Percentiles rank a stretch among this genome's conserved stretches.
phyloP scores from a whole-genome alignment of 2,329 filamentous ascomycete genomes.

The Metarhizium anisopliae region DNA sequence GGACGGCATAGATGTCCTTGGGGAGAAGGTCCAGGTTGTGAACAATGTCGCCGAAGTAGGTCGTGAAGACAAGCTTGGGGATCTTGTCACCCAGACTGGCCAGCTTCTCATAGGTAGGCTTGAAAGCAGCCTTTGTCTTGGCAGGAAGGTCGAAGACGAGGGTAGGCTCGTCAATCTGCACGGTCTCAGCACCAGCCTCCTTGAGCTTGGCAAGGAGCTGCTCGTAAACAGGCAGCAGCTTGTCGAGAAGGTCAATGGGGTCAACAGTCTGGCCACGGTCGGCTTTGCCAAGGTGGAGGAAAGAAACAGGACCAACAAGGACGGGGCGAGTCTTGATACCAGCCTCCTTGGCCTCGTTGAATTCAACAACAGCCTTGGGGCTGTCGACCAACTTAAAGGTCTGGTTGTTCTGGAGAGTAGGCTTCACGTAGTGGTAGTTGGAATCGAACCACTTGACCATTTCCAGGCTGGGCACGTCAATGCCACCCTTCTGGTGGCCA shows the following conservation, averaged over 20 bases:
- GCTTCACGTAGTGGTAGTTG: constrained; percentile 99
- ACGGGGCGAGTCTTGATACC: constrained; percentile 90
- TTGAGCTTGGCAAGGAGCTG: constrained; percentile 91
- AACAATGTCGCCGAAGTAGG: constrained; percentile 98
- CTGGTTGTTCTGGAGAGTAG: constrained; percentile 94
- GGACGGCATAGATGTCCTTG: constrained; percentile 72
- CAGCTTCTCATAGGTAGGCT: constrained; percentile 92
- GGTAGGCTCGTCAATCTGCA: constrained; percentile 97
- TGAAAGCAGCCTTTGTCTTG: constrained; percentile 94
- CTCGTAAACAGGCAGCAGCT: constrained; percentile 89
- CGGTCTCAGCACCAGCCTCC: constrained; percentile 87
- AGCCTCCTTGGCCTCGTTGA: constrained; percentile 95
- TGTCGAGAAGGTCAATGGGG: constrained; percentile 87
- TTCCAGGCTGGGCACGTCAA: constrained; percentile 91
- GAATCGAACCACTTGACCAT: constrained; percentile 99
- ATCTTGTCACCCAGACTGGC: constrained; percentile 66
- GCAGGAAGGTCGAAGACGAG: constrained; percentile 88
- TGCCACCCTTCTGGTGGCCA: constrained; percentile 89
- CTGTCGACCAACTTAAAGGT: constrained; percentile 79
- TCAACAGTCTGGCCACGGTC: constrained; percentile 90
- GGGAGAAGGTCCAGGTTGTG: constrained; percentile 94
- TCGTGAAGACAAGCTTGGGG: constrained; percentile 83
- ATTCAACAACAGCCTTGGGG: constrained; percentile 92
- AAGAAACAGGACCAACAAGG: constrained; percentile 90
- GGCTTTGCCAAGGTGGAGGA: constrained; percentile 95